Evolutionary conservation across 768 basidiomycete genomes (phyloP), one percentile per base, ranked within the genome.

Genomic region (Tulasnella calospora): DNA sequence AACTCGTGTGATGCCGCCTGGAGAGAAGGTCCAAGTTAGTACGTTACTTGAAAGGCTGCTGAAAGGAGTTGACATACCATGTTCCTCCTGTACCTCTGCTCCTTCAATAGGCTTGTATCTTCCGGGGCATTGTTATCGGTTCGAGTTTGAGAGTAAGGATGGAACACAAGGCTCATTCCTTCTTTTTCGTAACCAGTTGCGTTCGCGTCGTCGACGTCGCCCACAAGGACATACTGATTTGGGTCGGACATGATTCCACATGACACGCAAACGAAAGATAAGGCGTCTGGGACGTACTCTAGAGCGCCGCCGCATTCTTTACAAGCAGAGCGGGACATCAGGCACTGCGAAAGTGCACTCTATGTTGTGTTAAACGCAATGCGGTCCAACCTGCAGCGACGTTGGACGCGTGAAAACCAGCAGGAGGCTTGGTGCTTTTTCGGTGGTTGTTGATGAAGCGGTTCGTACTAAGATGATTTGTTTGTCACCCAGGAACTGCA

Each of bases 201-300:
- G 36, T 73, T 73, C 71, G 36, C 71, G 36, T 67, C 61, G 71
- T 73, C 46, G 71, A 47, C 61, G 67, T 78, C 67, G 74, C 46
- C 74, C 44, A 61, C 74, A 40, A 78, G 77, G 40, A 71, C 35
- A 57, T 71, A 78, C 71, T 78, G 77, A 38, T 21, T 71, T 41
- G 61, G 70, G 70, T 78, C 30, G 77, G 44, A 44, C 77, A 78
- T 78, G 77, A 78, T 71, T 71, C 77, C 77, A 57, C 77, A 78
- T 69, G 69, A 73, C 46, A 55, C 71, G 77, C 77, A 78, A 36
- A 78, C 70, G 71, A 36, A 71, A 78, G 67, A 78, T 41, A 78
- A 69, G 77, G 69, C 77, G 35, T 71, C 77, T 71, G 36, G 70
- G 67, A 78, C 77, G 71, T 78, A 78, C 71, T 78, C 77, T 71